Evolutionary conservation across 2,329 filamentous ascomycete species (phyloP), one percentile per base, ranked within the genome.

Genomic region (Xylaria digitata): DNA sequence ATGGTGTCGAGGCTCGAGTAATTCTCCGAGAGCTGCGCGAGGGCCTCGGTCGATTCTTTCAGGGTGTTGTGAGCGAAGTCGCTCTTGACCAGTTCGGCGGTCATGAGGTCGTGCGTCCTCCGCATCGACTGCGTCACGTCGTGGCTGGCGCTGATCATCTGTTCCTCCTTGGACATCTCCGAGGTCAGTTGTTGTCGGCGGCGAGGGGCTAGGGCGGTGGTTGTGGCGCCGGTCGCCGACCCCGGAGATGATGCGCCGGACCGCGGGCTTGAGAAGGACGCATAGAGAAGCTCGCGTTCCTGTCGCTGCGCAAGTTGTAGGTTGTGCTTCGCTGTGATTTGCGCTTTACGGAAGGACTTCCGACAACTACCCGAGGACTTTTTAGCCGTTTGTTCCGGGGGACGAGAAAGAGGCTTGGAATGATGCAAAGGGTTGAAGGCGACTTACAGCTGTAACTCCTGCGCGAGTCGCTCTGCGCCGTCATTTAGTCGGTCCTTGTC

Each of bases 1-100:
- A 97, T 86, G 13, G 87, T 87, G 73, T 95, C 93, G 5, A 98
- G 87, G 56, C 89, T 89, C 21, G 85, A 89, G 80, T 99, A 99
- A 43, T 88, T 91, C 74, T 96, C 91, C 3, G 91, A 89, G 0
- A 99, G 86, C 70, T 92, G 88, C 60, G 87, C 86, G n/a, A 99
- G 86, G 11, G 94, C 93, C 9, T 89, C 90, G 6, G 92, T 95
- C 1, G 91, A 94, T 81, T 96, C 90, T 68, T 90, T 89, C 73
- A 99, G 85, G 1, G 94, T 96, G 78, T 97, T 91, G 74, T 96
- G 91, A 19, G 95, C 95, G 77, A 97, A 98, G 74, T 92, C 90
- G 71, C 93, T 96, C 66, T 93, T 90, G 53, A 90, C 89, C 7
- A 99, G 87, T 82, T 97, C 94, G 4, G 89, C 85, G 70, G 92